Conservation (phyloP, 306 rosid genomes). For the Alnus glutinosa region DNA sequence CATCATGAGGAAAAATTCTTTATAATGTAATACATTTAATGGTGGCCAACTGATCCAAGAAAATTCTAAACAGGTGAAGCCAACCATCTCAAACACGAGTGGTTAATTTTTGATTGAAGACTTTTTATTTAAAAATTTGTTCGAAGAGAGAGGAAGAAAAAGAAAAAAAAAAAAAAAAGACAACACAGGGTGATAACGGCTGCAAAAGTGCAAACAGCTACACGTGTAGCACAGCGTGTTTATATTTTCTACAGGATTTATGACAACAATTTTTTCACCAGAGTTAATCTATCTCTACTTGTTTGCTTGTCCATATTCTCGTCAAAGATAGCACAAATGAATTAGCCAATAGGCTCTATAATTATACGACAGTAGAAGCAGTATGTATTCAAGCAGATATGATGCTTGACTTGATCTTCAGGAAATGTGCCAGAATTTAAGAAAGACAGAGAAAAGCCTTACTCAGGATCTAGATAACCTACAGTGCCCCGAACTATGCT, state of each 20-base stretch:
- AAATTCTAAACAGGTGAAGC: not conserved
- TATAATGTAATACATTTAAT: not conserved
- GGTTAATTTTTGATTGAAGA: not conserved
- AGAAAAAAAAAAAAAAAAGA: not conserved
- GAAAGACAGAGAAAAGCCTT: slow-evolving; percentile 38
- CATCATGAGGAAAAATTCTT: slow-evolving; percentile 2
- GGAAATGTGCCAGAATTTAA: slow-evolving; percentile 14
- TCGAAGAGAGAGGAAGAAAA: not conserved
- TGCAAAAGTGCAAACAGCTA: too few relatives aligned
- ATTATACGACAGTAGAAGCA: slow-evolving; percentile 3
- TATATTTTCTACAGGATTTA: not conserved
- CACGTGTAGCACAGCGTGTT: too few relatives aligned
- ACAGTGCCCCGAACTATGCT: slow-evolving; percentile 97
- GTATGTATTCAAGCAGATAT: slow-evolving; percentile 9
- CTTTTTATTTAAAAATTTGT: not conserved
- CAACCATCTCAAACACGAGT: not conserved
- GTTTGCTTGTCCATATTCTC: not conserved
- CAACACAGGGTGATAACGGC: not conserved
- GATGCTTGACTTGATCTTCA: slow-evolving; percentile 17
- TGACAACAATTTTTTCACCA: too few relatives aligned
- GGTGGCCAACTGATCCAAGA: slow-evolving; percentile 2
- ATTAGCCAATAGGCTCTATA: too few relatives aligned
- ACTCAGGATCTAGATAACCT: slow-evolving; percentile 98
- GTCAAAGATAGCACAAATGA: not conserved
- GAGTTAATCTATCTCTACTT: not conserved